Base-by-base conservation (phyloP, 106 monocot species). In the Dendrobium huoshanense region DNA sequence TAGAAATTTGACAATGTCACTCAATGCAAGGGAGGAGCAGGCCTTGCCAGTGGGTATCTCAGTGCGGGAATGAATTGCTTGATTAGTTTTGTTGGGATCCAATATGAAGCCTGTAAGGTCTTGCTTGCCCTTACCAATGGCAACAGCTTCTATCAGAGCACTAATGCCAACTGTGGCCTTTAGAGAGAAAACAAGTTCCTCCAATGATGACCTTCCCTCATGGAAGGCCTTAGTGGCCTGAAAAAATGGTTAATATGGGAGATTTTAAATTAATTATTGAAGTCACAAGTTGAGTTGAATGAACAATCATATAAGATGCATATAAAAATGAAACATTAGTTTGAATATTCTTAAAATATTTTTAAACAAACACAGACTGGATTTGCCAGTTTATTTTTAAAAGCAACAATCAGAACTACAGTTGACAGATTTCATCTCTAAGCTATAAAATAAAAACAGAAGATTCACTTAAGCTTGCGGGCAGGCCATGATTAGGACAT, bases 41-140 rank as follows among this genome's bases (percentile, higher is more conserved):
- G 83, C 88, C 83, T 94, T 97, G 20, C 97, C 97, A n/a, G 82
- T 77, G 9, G 94, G 94, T 9, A 93, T 86, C 47, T 91, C 91
- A 33, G 88, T 16, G 3, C 81, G 87, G 10, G 64, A 65, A 29
- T 70, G 25, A 8, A 78, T 31, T 11, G 37, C 33, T 45, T 82
- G 84, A 70, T 81, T 84, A 47, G 84, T 22, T 83, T 79, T 87
- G 41, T 41, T 55, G 48, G 87, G 87, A 79, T 96, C 88, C 8
- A 82, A 47, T 29, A 72, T 55, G 19, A 84, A 27, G 56, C 82
- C 77, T 18, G 96, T 94, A 41, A 96, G 88, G 49, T 94, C 96
- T 61, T 82, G 79, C 83, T 91, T 93, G 22, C 94, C 92, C 73
- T 90, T 86, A 20, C 94, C 96, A 75, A 96, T 89, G 31, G 88